phyloP scores from a whole-genome alignment of 106 monocot genomes.

The Gastrodia elata region DNA sequence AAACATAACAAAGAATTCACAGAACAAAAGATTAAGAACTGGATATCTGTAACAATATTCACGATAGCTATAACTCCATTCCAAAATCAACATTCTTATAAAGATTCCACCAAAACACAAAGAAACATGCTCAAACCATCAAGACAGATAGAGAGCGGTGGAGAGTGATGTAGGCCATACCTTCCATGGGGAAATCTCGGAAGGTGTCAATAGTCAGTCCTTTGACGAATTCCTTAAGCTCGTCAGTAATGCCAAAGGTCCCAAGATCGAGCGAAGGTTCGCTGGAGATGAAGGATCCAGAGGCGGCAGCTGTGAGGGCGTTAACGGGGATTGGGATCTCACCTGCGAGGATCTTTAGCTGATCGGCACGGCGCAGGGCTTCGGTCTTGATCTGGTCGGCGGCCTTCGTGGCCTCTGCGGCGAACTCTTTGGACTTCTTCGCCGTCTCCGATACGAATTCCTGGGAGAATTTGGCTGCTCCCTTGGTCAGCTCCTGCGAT shows the following conservation, averaged over 20 bases:
- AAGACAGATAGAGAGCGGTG: background rate
- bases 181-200: constrained; percentile 90
- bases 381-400: constrained; percentile 39
- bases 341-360: constrained; percentile 75
- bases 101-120: background rate
- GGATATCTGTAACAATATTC: background rate
- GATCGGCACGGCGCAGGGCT: constrained; percentile 58
- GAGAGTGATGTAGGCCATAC: constrained; percentile 15
- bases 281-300: constrained; percentile 7
- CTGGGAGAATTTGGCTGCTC: constrained; percentile 51
- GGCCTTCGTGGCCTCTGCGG: constrained; percentile 68
- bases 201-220: constrained; percentile 80
- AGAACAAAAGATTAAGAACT: background rate
- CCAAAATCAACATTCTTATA: background rate
- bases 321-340: constrained; percentile 45
- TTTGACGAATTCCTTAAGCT: constrained; percentile 86
- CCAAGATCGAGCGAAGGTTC: constrained; percentile 42
- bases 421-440: constrained; percentile 64
- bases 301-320: constrained; percentile 8
- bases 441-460: constrained; percentile 63
- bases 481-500: constrained; percentile 67
- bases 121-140: background rate
- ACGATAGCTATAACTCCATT: background rate
- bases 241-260: constrained; percentile 75
- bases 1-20: background rate